Conservation (phyloP, 192 early-diverging fungal species). For the Backusella macrospora region DNA sequence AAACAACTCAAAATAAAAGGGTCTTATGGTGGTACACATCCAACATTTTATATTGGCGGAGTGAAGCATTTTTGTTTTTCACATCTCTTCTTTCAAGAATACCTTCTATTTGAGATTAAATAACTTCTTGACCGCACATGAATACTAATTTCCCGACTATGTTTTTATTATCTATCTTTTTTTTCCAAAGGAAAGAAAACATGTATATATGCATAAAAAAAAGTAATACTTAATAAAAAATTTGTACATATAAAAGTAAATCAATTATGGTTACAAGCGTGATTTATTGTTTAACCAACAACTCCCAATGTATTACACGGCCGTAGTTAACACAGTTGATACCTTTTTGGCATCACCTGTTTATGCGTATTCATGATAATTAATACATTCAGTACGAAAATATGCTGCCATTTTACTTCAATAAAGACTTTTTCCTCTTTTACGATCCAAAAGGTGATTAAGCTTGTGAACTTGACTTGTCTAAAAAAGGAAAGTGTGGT, state of each 20-base stretch:
- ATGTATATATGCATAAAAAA: not conserved
- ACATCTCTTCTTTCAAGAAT: not conserved
- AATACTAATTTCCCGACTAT: not conserved
- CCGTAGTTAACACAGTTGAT: not conserved
- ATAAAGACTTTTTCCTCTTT: not conserved
- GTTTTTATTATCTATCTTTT: too few relatives aligned
- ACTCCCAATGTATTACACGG: not conserved
- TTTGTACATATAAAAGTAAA: not conserved
- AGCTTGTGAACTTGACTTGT: not conserved
- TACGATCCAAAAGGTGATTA: not conserved
- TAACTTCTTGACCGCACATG: not conserved
- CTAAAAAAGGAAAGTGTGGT: not conserved
- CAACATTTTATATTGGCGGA: constrained; percentile 3
- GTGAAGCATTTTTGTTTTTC: constrained; percentile 10
- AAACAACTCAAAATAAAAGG: constrained; percentile 8
- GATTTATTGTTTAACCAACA: not conserved
- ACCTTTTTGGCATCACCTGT: not conserved
- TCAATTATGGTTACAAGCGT: not conserved
- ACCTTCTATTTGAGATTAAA: not conserved
- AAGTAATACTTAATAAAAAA: not conserved
- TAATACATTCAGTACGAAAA: not conserved
- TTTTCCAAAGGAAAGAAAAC: not conserved
- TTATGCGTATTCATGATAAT: not conserved
- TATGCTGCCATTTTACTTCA: not conserved
- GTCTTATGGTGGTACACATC: constrained; percentile 1